phyloP scores from a whole-genome alignment of 768 basidiomycete species.

The Phaeolepiota aurea region DNA sequence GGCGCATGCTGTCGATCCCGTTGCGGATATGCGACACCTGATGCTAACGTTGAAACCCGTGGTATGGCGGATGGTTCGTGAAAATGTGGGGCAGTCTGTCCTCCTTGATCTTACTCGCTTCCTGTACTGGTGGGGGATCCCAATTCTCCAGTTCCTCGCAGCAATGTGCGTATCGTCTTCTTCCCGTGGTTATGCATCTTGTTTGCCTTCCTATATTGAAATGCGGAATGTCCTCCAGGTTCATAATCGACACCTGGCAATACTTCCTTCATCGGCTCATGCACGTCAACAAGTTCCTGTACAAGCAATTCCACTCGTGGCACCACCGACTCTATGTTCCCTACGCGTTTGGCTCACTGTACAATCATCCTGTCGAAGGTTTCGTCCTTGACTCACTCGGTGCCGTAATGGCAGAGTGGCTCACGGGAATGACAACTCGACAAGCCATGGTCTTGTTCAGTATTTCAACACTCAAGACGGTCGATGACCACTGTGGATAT shows the following conservation, averaged over 20 bases:
- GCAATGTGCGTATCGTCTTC: conserved; percentile 68
- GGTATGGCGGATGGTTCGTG: conserved; percentile 30
- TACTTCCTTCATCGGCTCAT: conserved; percentile 91
- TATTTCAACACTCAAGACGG: conserved; percentile 84
- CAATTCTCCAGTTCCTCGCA: conserved; percentile 57
- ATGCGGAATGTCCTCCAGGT: conserved; percentile 36
- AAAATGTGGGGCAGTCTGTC: conserved; percentile 28
- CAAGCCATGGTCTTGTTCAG: conserved; percentile 81
- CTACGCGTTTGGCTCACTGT: conserved; percentile 92
- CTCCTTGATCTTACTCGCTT: conserved; percentile 40
- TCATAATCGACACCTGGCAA: conserved; percentile 96
- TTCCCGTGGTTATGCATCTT: not conserved
- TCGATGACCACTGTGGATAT: conserved; percentile 95
- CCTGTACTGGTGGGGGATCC: conserved; percentile 93
- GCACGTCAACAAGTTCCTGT: conserved; percentile 87
- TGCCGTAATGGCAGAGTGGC: conserved; percentile 63
- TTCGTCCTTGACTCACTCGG: conserved; percentile 84
- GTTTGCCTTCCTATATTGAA: not conserved
- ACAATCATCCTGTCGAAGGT: conserved; percentile 96
- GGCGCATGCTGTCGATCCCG: conserved; percentile 25
- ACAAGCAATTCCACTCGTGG: conserved; percentile 85
- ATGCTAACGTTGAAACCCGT: conserved; percentile 29
- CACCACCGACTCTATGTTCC: conserved; percentile 97
- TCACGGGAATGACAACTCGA: conserved; percentile 63
- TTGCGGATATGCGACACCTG: conserved; percentile 32